Evolutionary conservation across 148 eudicot species (phyloP).

Genomic region (Linanthus parryae): DNA sequence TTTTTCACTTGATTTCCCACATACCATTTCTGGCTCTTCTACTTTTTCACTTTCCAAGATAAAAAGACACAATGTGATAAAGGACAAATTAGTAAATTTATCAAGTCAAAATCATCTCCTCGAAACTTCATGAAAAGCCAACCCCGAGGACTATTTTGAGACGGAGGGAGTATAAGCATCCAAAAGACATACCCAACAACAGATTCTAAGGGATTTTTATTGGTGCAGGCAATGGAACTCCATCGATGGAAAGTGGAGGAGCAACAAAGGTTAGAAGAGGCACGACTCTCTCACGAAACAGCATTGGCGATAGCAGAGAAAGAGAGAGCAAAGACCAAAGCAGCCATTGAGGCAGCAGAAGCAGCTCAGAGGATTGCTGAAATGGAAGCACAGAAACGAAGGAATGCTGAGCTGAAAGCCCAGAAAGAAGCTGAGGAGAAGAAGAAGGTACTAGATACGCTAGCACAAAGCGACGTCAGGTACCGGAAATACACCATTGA

Average conservation of each 20-base stretch:
- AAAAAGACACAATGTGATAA: too few species aligned
- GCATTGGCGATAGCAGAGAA: conserved; percentile 33
- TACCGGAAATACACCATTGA: conserved; percentile 74
- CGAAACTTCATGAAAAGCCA: too few species aligned
- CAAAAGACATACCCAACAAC: too few species aligned
- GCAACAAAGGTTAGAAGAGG: conserved; percentile 44
- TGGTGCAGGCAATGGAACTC: conserved; percentile 54
- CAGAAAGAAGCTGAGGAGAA: conserved; percentile 42
- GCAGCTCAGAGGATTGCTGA: conserved; percentile 65
- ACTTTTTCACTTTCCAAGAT: too few species aligned
- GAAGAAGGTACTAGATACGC: conserved; percentile 16
- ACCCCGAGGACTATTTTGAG: too few species aligned
- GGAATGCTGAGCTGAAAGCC: conserved; percentile 53
- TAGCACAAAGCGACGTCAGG: conserved; percentile 21
- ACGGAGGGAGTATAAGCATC: too few species aligned
- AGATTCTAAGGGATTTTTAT: too few species aligned
- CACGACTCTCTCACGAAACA: conserved; percentile 35
- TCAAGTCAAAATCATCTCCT: too few species aligned
- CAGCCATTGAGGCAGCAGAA: conserved; percentile 59
- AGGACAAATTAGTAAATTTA: too few species aligned
- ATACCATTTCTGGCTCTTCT: too few species aligned
- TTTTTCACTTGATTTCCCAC: too few species aligned
- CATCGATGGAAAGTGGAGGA: conserved; percentile 80
- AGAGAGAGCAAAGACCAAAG: conserved; percentile 48
- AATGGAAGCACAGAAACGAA: conserved; percentile 57